Evolutionary conservation across 805 yeast species (phyloP).

Genomic region (Tetrapisispora phaffii): DNA sequence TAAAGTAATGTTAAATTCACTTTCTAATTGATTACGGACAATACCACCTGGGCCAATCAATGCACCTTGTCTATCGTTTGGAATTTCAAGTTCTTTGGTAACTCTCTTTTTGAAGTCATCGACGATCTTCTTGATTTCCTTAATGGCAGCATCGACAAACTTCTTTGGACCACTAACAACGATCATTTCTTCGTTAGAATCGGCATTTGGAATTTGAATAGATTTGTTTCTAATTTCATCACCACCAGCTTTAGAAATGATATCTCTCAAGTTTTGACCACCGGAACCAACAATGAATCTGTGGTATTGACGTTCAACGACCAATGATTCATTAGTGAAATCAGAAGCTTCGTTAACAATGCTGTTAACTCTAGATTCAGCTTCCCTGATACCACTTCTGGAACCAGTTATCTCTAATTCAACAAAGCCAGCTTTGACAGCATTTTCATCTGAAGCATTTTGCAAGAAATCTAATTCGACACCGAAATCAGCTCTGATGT

Average conservation of each 20-base stretch:
- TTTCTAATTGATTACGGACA: conserved; percentile 60
- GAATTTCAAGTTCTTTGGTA: conserved; percentile 44
- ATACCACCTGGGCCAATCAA: conserved; percentile 77
- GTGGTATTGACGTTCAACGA: conserved; percentile 66
- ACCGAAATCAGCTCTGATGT: conserved; percentile 53
- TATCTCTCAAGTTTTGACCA: conserved; percentile 64
- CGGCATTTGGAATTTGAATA: conserved; percentile 54
- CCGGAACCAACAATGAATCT: conserved; percentile 68
- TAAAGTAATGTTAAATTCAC: conserved; percentile 53
- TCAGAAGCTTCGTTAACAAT: conserved; percentile 61
- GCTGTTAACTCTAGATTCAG: conserved; percentile 49
- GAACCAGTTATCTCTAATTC: conserved; percentile 72
- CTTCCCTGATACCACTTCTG: conserved; percentile 61
- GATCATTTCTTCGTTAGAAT: conserved; percentile 47
- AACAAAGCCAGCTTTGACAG: conserved; percentile 41
- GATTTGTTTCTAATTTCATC: conserved; percentile 32
- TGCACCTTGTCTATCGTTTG: conserved; percentile 64
- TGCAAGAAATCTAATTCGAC: conserved; percentile 42
- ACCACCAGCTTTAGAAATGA: conserved; percentile 73
- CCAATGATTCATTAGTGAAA: conserved; percentile 44
- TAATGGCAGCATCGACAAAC: conserved; percentile 59
- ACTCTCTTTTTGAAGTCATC: conserved; percentile 51
- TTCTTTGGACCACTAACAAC: conserved; percentile 64
- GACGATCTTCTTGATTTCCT: conserved; percentile 53
- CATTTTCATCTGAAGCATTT: conserved; percentile 34